Evolutionary conservation across 2,329 filamentous ascomycete species (phyloP), one percentile per base, ranked within the genome.

Genomic region (Venturia nashicola): DNA sequence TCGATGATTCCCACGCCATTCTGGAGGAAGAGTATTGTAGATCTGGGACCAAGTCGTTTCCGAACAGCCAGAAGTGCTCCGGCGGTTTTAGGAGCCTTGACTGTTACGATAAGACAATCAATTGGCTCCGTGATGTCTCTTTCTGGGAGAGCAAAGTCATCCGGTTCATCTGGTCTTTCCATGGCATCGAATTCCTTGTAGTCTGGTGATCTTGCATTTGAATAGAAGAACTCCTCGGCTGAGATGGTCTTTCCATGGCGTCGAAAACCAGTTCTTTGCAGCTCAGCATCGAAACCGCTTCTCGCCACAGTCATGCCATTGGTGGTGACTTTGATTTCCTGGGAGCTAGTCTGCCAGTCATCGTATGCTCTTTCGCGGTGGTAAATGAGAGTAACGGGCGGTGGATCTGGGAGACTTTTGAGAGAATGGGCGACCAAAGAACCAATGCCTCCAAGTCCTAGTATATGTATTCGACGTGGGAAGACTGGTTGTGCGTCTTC

Each of bases 1-100:
- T 97, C 91, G n/a, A 91, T 79, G 1, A 91, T 78, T 0, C 94
- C 93, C 74, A 97, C 83, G 0, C 92, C 91, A 67, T 93, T 89
- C 64, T 91, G 88, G 64, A 95, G 74, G 64, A 96, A 82, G 65
- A 89, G 85, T 8, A 96, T 82, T 0, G 90, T 89, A 0, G 88
- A 90, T 36, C 84, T 77, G 2, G 82, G 77, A 54, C 83, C 80
- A n/a, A 95, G 76, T 11, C 90, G 83, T 67, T 85, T 81, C 2
- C 86, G 80, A 62, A 96, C 83, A 0, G 82, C 75, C 7, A 82
- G 77, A 16, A 96, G 74, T 48, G 89, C 87, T 1, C 81, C 76
- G n/a, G 89, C 73, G 0, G 89, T 89, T 44, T 83, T 76, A 2
- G 83, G 77, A 0, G 91, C 84, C 74, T 96, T 97, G 39, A 87